phyloP scores from a whole-genome alignment of 148 eudicot species.

The Cornus kousa region DNA sequence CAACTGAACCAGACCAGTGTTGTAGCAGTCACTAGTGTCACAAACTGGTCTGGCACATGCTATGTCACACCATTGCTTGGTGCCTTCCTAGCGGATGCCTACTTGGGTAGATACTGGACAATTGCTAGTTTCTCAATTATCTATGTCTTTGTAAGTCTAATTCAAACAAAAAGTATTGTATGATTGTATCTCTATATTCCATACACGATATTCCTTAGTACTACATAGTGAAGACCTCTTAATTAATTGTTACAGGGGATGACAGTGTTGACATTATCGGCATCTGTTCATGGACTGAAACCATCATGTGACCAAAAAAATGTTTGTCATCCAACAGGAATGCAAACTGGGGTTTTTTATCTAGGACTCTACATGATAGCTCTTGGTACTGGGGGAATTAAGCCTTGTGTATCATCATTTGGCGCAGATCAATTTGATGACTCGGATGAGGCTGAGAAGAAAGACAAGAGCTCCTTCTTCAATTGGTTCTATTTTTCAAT shows the following conservation, averaged over 20 bases:
- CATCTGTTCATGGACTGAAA: conserved; percentile 39
- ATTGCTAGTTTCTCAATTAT: conserved; percentile 43
- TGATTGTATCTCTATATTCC: no score
- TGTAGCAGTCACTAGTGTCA: conserved; percentile 20
- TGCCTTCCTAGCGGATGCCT: conserved; percentile 49
- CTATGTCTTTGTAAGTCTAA: conserved; percentile 34
- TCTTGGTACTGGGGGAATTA: conserved; percentile 43
- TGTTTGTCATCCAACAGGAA: conserved; percentile 31
- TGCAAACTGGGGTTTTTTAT: conserved; percentile 27
- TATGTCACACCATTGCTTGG: conserved; percentile 48
- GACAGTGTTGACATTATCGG: conserved; percentile 34
- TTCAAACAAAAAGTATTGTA: not conserved
- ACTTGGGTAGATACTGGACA: conserved; percentile 54
- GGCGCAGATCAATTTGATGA: conserved; percentile 47
- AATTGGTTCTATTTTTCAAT: conserved; percentile 45
- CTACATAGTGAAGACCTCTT: not conserved
- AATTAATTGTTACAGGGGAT: conserved; percentile 14
- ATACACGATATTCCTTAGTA: not conserved
- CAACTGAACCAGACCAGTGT: not conserved
- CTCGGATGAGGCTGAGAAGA: conserved; percentile 29
- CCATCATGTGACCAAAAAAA: conserved; percentile 19
- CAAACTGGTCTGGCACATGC: conserved; percentile 53
- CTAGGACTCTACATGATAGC: conserved; percentile 40
- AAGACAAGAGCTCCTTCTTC: conserved; percentile 45
- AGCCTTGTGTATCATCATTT: conserved; percentile 41